Base-by-base conservation (phyloP, 2,329 filamentous ascomycete species). In the Thyridium curvatum region DNA sequence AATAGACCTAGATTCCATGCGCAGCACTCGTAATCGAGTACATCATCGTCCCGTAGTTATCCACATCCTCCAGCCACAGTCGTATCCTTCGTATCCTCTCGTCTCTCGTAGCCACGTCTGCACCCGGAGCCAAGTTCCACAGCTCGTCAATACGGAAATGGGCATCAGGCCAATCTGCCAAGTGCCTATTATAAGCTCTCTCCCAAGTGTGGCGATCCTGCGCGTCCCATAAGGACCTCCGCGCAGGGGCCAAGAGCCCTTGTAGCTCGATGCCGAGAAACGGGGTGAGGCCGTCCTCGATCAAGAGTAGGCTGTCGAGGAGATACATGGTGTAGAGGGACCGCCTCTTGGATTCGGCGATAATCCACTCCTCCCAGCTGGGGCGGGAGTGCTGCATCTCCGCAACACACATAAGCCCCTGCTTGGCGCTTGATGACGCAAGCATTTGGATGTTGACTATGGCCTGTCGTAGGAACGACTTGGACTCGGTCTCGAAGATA, bases 261-360 rank as follows among this genome's bases (percentile, higher is more conserved):
- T 46, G 51, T 12, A 78, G 51, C 46, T 78, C 74, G 0, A 59
- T 65, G 1, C 66, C 72, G 0, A 76, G 51, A 35, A 68, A 76
- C 0, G 64, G 69, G 0, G 69, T 65, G 0, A 71, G 46, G 0
- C 59, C 58, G 5, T 71, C 59, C 8, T 65, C 55, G 0, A 62
- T 49, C 2, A 64, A 62, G 7, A 75, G 62, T 0, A 74, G 50
- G 32, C 64, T 74, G 41, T 72, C 71, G 32, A 78, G 67, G 3
- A 78, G 52, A 39, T 76, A 77, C 63, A 75, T 70, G 0, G 61
- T 59, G 41, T 64, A 74, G 0, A 79, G 42, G 0, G 69, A 66
- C 4, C 75, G 62, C 3, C 73, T 60, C 43, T 75, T 78, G 0
- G 74, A 61, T 32, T 74, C 70, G 0, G 66, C 66, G 1, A 72